phyloP scores from a whole-genome alignment of 441 rosid species.

The Pelargonium australe region DNA sequence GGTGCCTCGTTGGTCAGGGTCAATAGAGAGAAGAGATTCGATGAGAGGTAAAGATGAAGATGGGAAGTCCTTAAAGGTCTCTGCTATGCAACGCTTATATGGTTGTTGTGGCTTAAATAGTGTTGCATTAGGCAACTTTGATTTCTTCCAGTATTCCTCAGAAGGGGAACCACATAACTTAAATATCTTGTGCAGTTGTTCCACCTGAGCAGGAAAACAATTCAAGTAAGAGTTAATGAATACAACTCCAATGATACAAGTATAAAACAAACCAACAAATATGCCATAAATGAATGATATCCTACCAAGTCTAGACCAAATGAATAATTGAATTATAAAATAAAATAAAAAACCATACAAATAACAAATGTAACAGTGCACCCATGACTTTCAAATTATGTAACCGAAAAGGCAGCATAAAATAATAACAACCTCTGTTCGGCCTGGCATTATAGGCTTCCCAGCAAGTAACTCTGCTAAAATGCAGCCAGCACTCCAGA shows the following conservation, averaged over 20 bases:
- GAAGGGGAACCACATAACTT: slow-evolving; percentile 66
- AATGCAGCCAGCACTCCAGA: slow-evolving; percentile 97
- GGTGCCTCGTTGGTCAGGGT: slow-evolving; percentile 76
- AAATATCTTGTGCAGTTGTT: slow-evolving; percentile 88
- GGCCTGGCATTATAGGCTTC: slow-evolving; percentile 85
- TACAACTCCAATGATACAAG: no score
- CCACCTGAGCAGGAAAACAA: slow-evolving; percentile 46
- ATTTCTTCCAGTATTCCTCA: slow-evolving; percentile 55
- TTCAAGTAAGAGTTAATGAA: slow-evolving; percentile 14
- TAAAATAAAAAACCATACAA: no score
- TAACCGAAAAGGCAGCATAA: no score
- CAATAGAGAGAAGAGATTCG: slow-evolving; percentile 70
- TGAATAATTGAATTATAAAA: background rate
- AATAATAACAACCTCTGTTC: slow-evolving; percentile 58
- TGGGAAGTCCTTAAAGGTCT: slow-evolving; percentile 66
- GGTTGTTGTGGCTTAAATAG: slow-evolving; percentile 78
- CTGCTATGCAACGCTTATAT: slow-evolving; percentile 62
- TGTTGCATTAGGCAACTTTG: slow-evolving; percentile 71
- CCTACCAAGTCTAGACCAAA: background rate
- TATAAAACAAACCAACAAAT: no score
- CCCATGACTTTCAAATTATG: no score
- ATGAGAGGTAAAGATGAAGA: slow-evolving; percentile 53
- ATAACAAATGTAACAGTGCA: no score
- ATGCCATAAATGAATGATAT: background rate
- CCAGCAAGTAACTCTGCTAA: slow-evolving; percentile 86